Evolutionary conservation across 352 stramenopile genomes (phyloP).

Genomic region (Phytophthora hybrid): DNA sequence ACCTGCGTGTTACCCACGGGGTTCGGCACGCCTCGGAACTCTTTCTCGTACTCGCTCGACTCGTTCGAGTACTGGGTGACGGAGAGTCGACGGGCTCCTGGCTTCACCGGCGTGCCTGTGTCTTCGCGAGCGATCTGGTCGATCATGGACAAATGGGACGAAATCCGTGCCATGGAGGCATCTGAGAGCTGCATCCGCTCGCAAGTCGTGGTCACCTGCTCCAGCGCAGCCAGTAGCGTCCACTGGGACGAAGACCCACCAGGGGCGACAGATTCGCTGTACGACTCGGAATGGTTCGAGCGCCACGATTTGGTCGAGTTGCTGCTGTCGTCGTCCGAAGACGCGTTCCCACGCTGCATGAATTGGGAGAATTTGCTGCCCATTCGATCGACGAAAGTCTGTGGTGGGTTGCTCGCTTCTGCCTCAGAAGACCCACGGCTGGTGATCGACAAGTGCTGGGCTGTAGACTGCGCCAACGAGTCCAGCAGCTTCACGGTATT

Average conservation of each 20-base stretch:
- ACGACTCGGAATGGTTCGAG: not conserved
- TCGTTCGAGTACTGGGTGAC: slow-evolving; percentile 25
- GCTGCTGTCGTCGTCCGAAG: slow-evolving; percentile 9
- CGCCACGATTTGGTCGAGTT: slow-evolving; percentile 1
- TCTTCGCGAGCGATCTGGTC: slow-evolving; percentile 70
- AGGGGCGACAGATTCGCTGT: not conserved
- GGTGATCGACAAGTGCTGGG: slow-evolving; percentile 3
- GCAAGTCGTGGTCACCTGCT: slow-evolving; percentile 58
- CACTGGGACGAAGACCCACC: slow-evolving; percentile 31
- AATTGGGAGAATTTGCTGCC: slow-evolving; percentile 25
- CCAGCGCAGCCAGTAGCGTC: slow-evolving; percentile 43
- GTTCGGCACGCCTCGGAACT: not conserved
- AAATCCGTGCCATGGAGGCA: slow-evolving; percentile 57
- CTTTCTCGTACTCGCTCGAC: slow-evolving; percentile 14
- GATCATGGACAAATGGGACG: slow-evolving; percentile 58
- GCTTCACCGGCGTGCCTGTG: slow-evolving; percentile 31
- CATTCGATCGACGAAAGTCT: slow-evolving; percentile 20
- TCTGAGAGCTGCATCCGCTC: slow-evolving; percentile 59
- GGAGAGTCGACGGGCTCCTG: slow-evolving; percentile 47
- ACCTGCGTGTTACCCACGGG: not conserved
- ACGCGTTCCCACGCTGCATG: slow-evolving; percentile 10
- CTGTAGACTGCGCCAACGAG: slow-evolving; percentile 34
- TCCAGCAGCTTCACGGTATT: slow-evolving; percentile 42
- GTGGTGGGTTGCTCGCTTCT: not conserved
- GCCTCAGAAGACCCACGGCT: slow-evolving; percentile 7